Evolutionary conservation across 768 basidiomycete species (phyloP).

Genomic region (Calocera viscosa): DNA sequence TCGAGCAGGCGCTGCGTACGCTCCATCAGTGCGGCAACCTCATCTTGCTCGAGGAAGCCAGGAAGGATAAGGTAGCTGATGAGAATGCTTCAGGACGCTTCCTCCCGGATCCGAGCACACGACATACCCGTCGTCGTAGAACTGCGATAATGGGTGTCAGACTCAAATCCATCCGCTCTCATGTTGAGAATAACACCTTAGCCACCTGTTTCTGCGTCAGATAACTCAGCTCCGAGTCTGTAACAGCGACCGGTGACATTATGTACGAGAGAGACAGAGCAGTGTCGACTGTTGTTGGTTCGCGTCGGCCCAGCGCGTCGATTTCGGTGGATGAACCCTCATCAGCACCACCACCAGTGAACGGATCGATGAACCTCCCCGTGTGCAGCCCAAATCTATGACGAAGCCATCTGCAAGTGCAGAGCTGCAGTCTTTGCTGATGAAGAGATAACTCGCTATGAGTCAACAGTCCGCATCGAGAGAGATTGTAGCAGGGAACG

Average conservation of each 20-base stretch:
- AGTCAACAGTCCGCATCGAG: no score
- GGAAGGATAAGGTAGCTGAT: conserved; percentile 68
- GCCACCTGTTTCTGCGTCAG: conserved; percentile 10
- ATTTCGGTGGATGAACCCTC: no score
- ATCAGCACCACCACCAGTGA: no score
- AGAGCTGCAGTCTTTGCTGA: no score
- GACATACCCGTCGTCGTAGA: conserved; percentile 17
- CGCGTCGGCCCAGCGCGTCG: no score
- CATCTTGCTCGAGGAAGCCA: conserved; percentile 49
- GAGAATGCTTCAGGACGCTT: background rate
- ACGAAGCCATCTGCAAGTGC: no score
- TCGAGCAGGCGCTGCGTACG: conserved; percentile 65
- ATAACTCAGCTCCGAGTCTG: background rate
- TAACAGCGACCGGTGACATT: background rate
- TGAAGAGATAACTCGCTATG: no score
- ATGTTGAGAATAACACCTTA: no score
- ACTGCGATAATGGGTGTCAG: background rate
- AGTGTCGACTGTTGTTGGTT: no score
- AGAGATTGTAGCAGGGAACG: no score
- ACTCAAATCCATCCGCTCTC: background rate
- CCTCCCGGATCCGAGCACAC: background rate
- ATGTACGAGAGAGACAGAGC: background rate
- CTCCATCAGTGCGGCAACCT: conserved; percentile 47
- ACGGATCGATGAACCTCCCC: no score
- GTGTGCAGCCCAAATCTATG: no score